Evolutionary conservation across 78 protist genomes (phyloP).

Genomic region (Dictyostelium firmibasis): DNA sequence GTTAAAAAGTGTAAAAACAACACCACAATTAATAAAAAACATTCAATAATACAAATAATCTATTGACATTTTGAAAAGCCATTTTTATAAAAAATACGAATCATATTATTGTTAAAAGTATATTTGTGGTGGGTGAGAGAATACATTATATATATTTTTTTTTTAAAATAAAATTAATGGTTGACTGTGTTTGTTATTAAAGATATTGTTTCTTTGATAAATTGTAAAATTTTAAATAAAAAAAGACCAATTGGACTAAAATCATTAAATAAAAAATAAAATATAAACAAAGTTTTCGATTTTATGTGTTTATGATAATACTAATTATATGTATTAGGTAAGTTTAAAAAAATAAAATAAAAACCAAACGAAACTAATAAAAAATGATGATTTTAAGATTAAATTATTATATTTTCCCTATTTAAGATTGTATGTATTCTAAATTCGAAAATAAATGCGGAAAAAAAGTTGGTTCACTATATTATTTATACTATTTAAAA

Average conservation of each 20-base stretch:
- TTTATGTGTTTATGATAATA: not conserved
- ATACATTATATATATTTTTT: not conserved
- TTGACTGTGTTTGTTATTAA: not conserved
- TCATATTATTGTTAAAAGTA: not conserved
- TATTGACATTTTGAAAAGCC: not conserved
- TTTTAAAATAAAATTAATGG: not conserved
- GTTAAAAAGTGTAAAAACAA: slow-evolving; percentile 7
- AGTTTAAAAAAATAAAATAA: not conserved
- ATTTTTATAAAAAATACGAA: not conserved
- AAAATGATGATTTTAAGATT: not conserved
- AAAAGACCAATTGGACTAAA: not conserved
- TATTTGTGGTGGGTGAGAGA: not conserved
- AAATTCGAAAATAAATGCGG: not conserved
- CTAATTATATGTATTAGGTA: too few relatives aligned
- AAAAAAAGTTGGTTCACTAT: not conserved
- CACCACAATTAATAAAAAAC: not conserved
- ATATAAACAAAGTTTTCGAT: not conserved
- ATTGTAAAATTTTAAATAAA: not conserved
- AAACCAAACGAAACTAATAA: not conserved
- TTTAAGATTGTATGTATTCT: not conserved
- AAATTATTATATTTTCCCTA: not conserved
- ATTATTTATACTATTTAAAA: too few relatives aligned
- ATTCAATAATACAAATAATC: not conserved
- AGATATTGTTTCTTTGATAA: not conserved
- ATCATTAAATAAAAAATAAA: not conserved